These are phyloP conservation scores for Botryobasidium botryosum DNA, from an alignment of 768 basidiomycete species.

Conservation along the genomic window DNA sequence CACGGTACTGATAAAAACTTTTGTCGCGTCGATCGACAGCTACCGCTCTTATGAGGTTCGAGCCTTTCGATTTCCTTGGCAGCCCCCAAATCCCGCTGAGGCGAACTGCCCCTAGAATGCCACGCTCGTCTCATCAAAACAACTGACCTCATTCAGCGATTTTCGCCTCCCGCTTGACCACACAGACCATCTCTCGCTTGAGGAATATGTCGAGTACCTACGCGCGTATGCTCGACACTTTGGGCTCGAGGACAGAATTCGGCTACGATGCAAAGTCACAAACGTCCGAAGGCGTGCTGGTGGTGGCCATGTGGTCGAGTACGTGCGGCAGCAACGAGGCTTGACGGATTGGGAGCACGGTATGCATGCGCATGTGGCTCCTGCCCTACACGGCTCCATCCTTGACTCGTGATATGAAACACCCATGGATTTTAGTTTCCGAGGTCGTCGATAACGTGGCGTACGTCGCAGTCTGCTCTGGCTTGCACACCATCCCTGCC, in stretches of 20 bases:
- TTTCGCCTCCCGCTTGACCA: constrained; percentile 33
- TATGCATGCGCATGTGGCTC: constrained; percentile 10
- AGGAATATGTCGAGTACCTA: constrained; percentile 37
- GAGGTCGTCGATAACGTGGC: constrained; percentile 20
- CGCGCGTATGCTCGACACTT: constrained; percentile 30
- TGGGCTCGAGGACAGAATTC: constrained; percentile 24
- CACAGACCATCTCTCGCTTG: constrained; percentile 31
- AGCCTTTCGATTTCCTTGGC: neutral
- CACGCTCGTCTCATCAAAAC: constrained; percentile 37
- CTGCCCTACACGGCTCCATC: too few species aligned
- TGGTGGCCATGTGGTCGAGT: constrained; percentile 26
- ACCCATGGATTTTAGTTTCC: neutral
- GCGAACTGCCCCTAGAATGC: too few species aligned
- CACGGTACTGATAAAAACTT: neutral
- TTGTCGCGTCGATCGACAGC: constrained; percentile 5
- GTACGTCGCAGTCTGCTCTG: constrained; percentile 35
- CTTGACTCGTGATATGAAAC: too few species aligned
- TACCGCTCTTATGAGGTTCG: constrained; percentile 31
- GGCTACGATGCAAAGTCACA: constrained; percentile 24
- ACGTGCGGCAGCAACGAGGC: constrained; percentile 14
- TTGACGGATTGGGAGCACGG: constrained; percentile 20
- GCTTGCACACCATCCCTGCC: constrained; percentile 37
- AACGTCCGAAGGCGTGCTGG: constrained; percentile 20
- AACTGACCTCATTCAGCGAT: constrained; percentile 43
- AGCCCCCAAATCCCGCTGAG: too few species aligned